Conservation (phyloP, 176 grass and related monocot species). For the Secale cereale region DNA sequence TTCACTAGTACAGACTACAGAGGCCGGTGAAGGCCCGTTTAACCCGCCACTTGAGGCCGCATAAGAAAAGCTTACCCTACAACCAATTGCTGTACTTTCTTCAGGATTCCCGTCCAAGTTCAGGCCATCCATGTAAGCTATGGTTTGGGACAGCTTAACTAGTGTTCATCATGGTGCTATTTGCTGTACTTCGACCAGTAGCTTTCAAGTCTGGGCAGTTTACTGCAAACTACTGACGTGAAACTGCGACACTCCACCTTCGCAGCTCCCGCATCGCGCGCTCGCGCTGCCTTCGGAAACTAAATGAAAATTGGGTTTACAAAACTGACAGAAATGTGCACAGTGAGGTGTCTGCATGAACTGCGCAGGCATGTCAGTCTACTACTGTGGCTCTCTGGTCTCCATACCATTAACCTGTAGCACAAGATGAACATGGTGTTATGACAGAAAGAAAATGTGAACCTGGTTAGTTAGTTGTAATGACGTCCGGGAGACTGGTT, state of each 20-base stretch:
- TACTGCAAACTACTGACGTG: neutral
- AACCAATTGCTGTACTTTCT: constrained; percentile 24
- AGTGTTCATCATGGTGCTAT: neutral
- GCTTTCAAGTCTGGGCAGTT: neutral
- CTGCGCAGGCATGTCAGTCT: neutral
- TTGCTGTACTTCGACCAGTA: constrained; percentile 11
- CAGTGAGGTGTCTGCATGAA: neutral
- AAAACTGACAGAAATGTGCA: neutral
- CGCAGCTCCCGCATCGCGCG: neutral
- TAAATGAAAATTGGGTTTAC: neutral
- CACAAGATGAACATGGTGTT: neutral
- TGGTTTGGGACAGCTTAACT: neutral
- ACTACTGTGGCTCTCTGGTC: neutral
- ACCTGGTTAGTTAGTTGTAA: neutral
- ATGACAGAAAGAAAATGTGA: neutral
- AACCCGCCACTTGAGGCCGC: constrained; percentile 7
- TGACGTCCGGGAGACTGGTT: neutral
- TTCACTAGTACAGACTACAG: neutral
- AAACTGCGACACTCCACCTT: neutral
- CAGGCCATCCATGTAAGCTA: constrained; percentile 6
- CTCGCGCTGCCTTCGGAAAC: neutral
- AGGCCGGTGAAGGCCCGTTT: constrained; percentile 9
- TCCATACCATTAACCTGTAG: neutral
- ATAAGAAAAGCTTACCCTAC: neutral
- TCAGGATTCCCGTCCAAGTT: constrained; percentile 26